These are phyloP conservation scores for Strobilomyces confusus DNA, from an alignment of 768 basidiomycete genomes.

Conservation along the genomic window DNA sequence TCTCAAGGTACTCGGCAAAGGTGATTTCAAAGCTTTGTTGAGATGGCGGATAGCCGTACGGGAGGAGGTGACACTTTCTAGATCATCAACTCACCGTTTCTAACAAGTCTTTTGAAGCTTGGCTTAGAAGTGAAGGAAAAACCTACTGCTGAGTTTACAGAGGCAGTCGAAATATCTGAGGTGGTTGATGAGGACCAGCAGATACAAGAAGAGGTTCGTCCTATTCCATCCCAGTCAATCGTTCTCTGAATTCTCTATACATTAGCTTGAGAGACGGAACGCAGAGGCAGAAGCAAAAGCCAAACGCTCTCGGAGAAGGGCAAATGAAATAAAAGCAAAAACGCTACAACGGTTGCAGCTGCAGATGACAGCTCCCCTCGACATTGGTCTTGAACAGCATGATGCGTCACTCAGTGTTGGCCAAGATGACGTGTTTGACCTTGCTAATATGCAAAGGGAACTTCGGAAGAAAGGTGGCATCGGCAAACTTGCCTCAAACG, in stretches of 20 bases:
- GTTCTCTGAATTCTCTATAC: conserved; percentile 2
- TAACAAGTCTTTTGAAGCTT: conserved; percentile 42
- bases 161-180: conserved; percentile 61
- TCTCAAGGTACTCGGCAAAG: conserved; percentile 95
- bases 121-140: conserved; percentile 82
- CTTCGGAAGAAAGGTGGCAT: conserved; percentile 39
- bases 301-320: conserved; percentile 77
- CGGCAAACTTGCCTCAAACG: conserved; percentile 37
- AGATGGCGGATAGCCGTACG: conserved; percentile 89
- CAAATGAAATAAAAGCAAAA: conserved; percentile 84
- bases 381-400: conserved; percentile 85
- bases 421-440: conserved; percentile 86
- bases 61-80: conserved; percentile 60
- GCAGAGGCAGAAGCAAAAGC: conserved; percentile 65
- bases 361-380: conserved; percentile 96
- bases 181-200: conserved; percentile 84
- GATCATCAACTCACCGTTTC: background rate
- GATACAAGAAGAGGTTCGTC: conserved; percentile 78
- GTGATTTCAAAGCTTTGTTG: conserved; percentile 90
- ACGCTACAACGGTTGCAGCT: conserved; percentile 94
- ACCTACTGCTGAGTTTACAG: conserved; percentile 69
- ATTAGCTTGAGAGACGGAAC: conserved; percentile 79
- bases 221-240: background rate
- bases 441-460: conserved; percentile 56
- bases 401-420: conserved; percentile 71